Evolutionary conservation across 1,284 basidiomycete genomes (phyloP), one percentile per base, ranked within the genome.

Genomic region (Fomitopsis schrenkii): DNA sequence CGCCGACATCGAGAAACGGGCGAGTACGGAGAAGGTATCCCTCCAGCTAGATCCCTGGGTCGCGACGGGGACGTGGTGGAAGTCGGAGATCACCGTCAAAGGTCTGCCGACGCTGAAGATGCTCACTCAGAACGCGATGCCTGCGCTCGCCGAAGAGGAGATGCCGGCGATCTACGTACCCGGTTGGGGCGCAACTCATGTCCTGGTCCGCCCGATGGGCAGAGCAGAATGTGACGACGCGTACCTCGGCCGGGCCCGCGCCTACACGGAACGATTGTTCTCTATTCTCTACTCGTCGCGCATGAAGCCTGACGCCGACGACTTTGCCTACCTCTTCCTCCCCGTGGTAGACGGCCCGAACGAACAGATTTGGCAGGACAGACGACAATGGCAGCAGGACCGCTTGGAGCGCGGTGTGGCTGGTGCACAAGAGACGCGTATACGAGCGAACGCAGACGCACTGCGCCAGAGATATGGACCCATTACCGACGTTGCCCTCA

Each of bases 1-100:
- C 22, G 76, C 80, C 62, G 84, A 86, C 28, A 80, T 91, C 1
- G 87, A 88, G 65, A 83, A 84, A 66, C 77, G 87, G 15, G 77
- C 77, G 2, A 80, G 85, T 14, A 79, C 76, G n/a, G 80, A 83
- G 1, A 79, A 76, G 17, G 85, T 90, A 30, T 77, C 81, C 0
- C 69, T 80, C 12, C 86, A 89, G 66, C 77, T 90, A 68, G 81
- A 90, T 68, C 87, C 88, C 0, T 91, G 88, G 88, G 58, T 70
- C 6, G 68, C 76, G 3, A 61, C 71, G 6, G 66, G 64, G 17
- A 50, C 36, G 4, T 91, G 86, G 87, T 83, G 77, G 70, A 74
- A 73, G 9, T 81, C 82, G 5, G 75, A 79, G 59, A 70, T 91
- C 10, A 50, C 50, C 9, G 76, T 90, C 15, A 79, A 79, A 1